Conservation (phyloP, 2,329 filamentous ascomycete genomes). For the Ambrosiella cleistominuta region DNA sequence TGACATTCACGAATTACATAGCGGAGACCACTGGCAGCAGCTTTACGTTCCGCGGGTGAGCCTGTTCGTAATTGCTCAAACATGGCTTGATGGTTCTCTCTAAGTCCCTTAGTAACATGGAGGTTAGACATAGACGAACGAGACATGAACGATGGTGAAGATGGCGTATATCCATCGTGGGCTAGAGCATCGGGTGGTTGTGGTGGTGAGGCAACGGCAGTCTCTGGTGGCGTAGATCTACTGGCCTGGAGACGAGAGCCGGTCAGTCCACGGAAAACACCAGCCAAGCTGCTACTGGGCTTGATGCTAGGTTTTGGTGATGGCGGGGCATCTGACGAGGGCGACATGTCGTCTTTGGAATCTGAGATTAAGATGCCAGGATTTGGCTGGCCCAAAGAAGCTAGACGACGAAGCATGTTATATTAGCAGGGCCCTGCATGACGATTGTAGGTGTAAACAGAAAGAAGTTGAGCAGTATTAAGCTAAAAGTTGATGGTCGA, state of each 20-base stretch:
- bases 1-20: conserved; percentile 40
- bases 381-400: conserved; percentile 26
- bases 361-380: conserved; percentile 18
- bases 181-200: neutral
- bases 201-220: neutral
- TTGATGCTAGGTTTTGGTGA: conserved; percentile 34
- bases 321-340: conserved; percentile 37
- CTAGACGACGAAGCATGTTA: conserved; percentile 29
- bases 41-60: conserved; percentile 33
- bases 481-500: neutral
- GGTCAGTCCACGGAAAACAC: conserved; percentile 46
- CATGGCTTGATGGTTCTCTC: conserved; percentile 34
- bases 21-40: conserved; percentile 40
- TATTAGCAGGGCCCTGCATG: conserved; percentile 15
- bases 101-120: conserved; percentile 25
- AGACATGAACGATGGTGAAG: conserved; percentile 6
- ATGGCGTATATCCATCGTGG: conserved; percentile 1
- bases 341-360: conserved; percentile 28
- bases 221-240: conserved; percentile 27
- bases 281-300: conserved; percentile 32
- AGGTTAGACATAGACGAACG: conserved; percentile 17
- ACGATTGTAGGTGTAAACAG: conserved; percentile 1
- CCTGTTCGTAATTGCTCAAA: conserved; percentile 38
- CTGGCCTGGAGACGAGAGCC: conserved; percentile 29
- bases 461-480: neutral